These are phyloP conservation scores for Yarrowia sp. DNA, from an alignment of 805 yeast species.

Conservation along the genomic window DNA sequence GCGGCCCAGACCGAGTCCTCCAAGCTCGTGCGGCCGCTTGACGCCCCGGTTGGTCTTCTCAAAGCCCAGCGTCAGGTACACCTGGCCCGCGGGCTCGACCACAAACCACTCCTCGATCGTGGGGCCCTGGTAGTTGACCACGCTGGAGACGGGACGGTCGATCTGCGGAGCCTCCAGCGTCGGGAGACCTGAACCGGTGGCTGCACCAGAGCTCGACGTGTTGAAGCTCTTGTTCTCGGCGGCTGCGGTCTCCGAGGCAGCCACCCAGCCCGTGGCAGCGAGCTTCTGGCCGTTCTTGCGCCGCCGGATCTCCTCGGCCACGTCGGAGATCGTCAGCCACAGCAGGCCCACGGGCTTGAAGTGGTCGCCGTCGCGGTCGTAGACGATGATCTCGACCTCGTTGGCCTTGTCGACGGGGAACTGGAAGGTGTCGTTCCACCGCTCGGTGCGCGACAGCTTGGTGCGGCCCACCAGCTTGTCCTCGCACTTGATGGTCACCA, in stretches of 20 bases:
- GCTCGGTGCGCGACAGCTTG: constrained; percentile 68
- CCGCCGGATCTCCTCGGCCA: constrained; percentile 92
- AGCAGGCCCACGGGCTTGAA: constrained; percentile 84
- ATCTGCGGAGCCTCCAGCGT: constrained; percentile 3
- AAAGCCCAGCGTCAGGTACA: constrained; percentile 73
- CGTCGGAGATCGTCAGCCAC: constrained; percentile 88
- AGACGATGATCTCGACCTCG: constrained; percentile 84
- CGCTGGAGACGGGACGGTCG: neutral
- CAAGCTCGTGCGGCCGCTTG: constrained; percentile 47
- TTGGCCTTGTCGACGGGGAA: constrained; percentile 86
- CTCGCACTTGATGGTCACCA: constrained; percentile 77
- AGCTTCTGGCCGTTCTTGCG: constrained; percentile 74
- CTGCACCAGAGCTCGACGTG: neutral
- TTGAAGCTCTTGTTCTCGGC: neutral
- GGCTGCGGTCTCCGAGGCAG: neutral
- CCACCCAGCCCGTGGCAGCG: constrained; percentile 79
- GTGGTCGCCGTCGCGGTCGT: constrained; percentile 68
- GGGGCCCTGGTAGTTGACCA: constrained; percentile 6
- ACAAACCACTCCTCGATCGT: constrained; percentile 78
- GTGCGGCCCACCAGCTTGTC: constrained; percentile 81
- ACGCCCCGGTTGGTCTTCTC: constrained; percentile 60
- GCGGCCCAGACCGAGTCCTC: constrained; percentile 67
- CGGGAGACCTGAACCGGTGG: neutral
- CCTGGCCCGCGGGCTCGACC: constrained; percentile 92
- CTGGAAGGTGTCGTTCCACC: constrained; percentile 79